Percentiles rank a stretch among this genome's conserved stretches.
These are phyloP conservation scores for Fusarium lyarnte DNA, from an alignment of 2,329 filamentous ascomycete genomes.

Conservation along the genomic window DNA sequence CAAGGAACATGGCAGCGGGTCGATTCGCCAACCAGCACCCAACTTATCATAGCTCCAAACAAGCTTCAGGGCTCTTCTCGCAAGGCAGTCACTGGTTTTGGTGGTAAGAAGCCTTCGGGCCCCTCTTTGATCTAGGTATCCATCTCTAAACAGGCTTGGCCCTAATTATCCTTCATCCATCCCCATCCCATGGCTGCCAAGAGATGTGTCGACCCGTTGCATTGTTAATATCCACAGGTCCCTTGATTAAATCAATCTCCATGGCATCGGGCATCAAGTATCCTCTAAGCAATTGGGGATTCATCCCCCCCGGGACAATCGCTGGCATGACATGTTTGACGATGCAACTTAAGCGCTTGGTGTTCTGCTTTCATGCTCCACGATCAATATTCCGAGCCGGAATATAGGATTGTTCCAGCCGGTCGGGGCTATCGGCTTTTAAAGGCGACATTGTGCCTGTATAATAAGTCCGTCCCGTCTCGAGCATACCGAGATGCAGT, in stretches of 20 bases:
- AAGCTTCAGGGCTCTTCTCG: neutral
- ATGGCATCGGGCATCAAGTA: too few relatives aligned
- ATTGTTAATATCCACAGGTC: too few relatives aligned
- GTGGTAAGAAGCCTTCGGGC: neutral
- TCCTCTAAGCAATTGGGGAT: too few relatives aligned
- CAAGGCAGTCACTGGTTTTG: conserved; percentile 17
- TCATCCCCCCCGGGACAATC: neutral
- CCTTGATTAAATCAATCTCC: too few relatives aligned
- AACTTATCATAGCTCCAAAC: conserved; percentile 11
- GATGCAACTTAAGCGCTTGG: neutral
- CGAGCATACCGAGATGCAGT: neutral
- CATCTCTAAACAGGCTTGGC: neutral
- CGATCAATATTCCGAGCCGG: neutral
- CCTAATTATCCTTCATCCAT: neutral
- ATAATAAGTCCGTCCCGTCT: neutral
- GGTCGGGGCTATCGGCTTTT: neutral
- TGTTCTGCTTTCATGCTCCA: neutral
- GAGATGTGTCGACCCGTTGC: conserved; percentile 12
- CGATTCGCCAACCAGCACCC: neutral
- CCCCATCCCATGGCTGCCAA: conserved; percentile 6
- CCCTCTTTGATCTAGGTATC: neutral
- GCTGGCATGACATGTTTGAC: neutral
- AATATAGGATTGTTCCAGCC: neutral
- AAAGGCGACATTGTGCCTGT: neutral
- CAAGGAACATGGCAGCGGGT: conserved; percentile 17